These are phyloP conservation scores for Kregervanrija pseudodelftensis DNA, from an alignment of 805 yeast genomes.

Conservation along the genomic window DNA sequence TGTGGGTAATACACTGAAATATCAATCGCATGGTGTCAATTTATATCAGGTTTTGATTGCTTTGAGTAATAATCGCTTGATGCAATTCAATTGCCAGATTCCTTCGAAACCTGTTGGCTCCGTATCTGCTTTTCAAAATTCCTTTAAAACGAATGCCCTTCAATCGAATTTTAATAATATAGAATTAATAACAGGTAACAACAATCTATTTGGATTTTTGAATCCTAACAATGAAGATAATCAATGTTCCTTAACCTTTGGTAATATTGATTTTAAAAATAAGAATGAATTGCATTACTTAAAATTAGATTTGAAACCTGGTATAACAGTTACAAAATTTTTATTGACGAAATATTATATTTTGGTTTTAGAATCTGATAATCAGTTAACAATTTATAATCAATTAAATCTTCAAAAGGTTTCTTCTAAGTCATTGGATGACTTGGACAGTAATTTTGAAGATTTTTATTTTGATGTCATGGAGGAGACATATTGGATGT, in stretches of 20 bases:
- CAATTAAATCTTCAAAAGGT: slow-evolving; percentile 44
- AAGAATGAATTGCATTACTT: slow-evolving; percentile 15
- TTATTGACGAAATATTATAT: slow-evolving; percentile 50
- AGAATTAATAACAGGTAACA: slow-evolving; percentile 6
- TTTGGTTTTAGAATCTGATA: slow-evolving; percentile 35
- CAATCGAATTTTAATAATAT: slow-evolving; percentile 12
- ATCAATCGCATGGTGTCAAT: slow-evolving; percentile 3
- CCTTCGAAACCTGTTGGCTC: slow-evolving; percentile 7
- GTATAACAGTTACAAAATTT: slow-evolving; percentile 27
- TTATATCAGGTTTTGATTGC: slow-evolving; percentile 7
- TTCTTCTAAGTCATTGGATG: slow-evolving; percentile 26
- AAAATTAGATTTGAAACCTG: slow-evolving; percentile 6
- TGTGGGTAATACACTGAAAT: background rate
- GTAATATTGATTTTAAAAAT: slow-evolving; percentile 14
- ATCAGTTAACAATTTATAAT: slow-evolving; percentile 38
- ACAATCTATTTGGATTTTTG: slow-evolving; percentile 15
- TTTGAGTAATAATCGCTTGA: slow-evolving; percentile 11
- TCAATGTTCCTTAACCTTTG: slow-evolving; percentile 14
- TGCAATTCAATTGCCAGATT: slow-evolving; percentile 9
- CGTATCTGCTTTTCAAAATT: slow-evolving; percentile 6
- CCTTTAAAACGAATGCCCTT: slow-evolving; percentile 19
- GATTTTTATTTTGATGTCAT: slow-evolving; percentile 46
- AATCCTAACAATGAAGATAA: slow-evolving; percentile 15
- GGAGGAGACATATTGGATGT: slow-evolving; percentile 69
- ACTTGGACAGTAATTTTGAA: slow-evolving; percentile 29